Evolutionary conservation across 129 eudicot species (phyloP).

Genomic region (Flaveria trinervia): DNA sequence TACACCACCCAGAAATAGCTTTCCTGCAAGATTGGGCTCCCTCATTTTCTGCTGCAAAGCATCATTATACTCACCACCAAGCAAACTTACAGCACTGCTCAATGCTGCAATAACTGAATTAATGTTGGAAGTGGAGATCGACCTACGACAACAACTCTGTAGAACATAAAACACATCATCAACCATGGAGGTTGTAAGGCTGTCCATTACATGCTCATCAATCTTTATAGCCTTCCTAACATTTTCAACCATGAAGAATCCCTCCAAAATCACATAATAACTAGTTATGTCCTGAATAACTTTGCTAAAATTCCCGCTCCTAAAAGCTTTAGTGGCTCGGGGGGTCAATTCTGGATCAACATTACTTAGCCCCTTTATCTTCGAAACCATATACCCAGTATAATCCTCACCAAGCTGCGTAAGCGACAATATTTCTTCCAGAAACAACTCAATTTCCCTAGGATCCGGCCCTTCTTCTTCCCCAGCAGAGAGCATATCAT

Average conservation of each 20-base stretch:
- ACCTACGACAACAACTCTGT: conserved; percentile 87
- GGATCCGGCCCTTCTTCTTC: conserved; percentile 94
- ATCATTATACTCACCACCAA: conserved; percentile 79
- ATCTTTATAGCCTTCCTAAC: conserved; percentile 93
- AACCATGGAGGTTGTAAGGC: conserved; percentile 92
- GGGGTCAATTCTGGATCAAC: conserved; percentile 84
- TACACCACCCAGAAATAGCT: conserved; percentile 82
- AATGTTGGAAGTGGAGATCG: conserved; percentile 75
- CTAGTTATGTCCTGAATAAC: conserved; percentile 84
- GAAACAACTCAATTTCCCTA: conserved; percentile 72
- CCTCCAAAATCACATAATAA: conserved; percentile 83
- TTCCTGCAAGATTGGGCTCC: conserved; percentile 84
- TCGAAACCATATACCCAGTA: conserved; percentile 78
- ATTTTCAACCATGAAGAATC: conserved; percentile 93
- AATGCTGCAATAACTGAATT: conserved; percentile 79
- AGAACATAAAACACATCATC: conserved; percentile 89
- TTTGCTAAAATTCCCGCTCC: conserved; percentile 81
- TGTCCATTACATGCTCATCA: conserved; percentile 74
- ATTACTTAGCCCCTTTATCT: conserved; percentile 65
- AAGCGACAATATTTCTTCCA: conserved; percentile 78
- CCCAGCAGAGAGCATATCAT: conserved; percentile 56
- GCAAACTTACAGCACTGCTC: conserved; percentile 73
- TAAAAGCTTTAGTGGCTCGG: conserved; percentile 77
- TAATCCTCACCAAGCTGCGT: conserved; percentile 91
- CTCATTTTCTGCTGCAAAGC: conserved; percentile 87